Conservation (phyloP, 495 filamentous ascomycete genomes). For the Lasiosphaeriaceae sp. region DNA sequence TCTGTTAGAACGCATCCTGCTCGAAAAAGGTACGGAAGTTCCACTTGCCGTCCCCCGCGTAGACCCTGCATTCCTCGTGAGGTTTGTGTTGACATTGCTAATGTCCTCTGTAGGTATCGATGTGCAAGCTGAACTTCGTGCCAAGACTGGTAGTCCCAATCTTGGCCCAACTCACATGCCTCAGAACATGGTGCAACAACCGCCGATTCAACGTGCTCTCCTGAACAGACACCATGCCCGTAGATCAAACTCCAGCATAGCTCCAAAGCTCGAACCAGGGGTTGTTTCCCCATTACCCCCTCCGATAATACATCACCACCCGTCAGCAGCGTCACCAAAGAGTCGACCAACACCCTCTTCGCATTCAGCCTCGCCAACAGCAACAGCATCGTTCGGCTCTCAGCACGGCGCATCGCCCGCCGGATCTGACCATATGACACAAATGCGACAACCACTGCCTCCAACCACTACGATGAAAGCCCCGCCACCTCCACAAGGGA, state of each 20-base stretch:
- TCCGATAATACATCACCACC: conserved; percentile 43
- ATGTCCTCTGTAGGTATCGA: conserved; percentile 68
- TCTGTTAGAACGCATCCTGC: conserved; percentile 84
- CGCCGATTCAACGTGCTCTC: conserved; percentile 67
- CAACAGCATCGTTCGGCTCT: conserved; percentile 67
- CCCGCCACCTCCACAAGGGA: conserved; percentile 25
- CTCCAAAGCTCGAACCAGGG: conserved; percentile 65
- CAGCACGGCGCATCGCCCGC: conserved; percentile 67
- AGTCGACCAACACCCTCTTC: conserved; percentile 79
- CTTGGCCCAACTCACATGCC: conserved; percentile 59
- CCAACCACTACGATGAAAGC: conserved; percentile 37
- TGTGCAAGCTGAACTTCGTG: conserved; percentile 88
- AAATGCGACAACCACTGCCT: conserved; percentile 43
- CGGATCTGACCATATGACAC: conserved; percentile 50
- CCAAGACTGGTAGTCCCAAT: conserved; percentile 76
- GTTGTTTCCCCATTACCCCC: conserved; percentile 47
- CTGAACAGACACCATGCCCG: conserved; percentile 68
- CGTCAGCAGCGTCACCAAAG: conserved; percentile 50
- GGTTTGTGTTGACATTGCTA: not conserved
- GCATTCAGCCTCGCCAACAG: conserved; percentile 72
- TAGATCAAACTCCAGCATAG: conserved; percentile 64
- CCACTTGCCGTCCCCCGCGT: not conserved
- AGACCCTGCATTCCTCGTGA: not conserved
- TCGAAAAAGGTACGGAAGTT: conserved; percentile 75
- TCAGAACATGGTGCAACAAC: conserved; percentile 61